phyloP scores from a whole-genome alignment of 2,329 filamentous ascomycete species.

The Monosporascus ibericus region DNA sequence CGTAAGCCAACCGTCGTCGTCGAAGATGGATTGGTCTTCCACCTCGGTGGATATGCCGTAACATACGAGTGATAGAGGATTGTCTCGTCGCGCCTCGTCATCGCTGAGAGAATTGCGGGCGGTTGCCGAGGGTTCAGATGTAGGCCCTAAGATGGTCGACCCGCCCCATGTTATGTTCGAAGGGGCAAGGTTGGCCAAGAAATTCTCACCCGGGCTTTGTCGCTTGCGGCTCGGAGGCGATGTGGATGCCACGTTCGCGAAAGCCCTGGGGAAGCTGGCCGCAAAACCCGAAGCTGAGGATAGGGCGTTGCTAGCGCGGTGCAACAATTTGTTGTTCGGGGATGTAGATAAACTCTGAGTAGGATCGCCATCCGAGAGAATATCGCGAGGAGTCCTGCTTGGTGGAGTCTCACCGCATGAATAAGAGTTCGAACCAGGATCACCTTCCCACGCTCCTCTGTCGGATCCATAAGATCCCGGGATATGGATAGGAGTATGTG shows the following conservation, averaged over 20 bases:
- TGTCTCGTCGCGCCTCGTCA: constrained; percentile 44
- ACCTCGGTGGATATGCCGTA: constrained; percentile 47
- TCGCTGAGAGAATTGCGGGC: constrained; percentile 48
- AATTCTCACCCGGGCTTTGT: constrained; percentile 56
- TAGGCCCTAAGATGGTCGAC: constrained; percentile 35
- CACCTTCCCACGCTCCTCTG: constrained; percentile 45
- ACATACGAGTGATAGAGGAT: constrained; percentile 41
- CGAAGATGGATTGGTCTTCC: constrained; percentile 59
- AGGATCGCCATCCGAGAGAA: constrained; percentile 37
- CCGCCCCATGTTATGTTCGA: constrained; percentile 47
- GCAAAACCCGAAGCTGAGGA: constrained; percentile 47
- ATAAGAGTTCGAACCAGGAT: constrained; percentile 51
- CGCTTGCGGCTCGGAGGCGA: constrained; percentile 44
- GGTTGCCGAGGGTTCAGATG: constrained; percentile 39
- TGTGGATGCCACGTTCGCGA: constrained; percentile 32
- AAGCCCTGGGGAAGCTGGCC: constrained; percentile 42
- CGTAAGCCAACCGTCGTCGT: constrained; percentile 61
- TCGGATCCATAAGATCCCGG: constrained; percentile 54
- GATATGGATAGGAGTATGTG: constrained; percentile 48
- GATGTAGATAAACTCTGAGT: constrained; percentile 54
- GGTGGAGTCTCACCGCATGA: constrained; percentile 59
- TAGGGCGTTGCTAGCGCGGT: constrained; percentile 49
- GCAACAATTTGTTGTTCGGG: constrained; percentile 47
- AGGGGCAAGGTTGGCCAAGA: constrained; percentile 48
- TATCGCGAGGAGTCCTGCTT: constrained; percentile 39